Percentiles rank a stretch among this genome's conserved stretches.
phyloP scores from a whole-genome alignment of 1,284 basidiomycete genomes.

The Crocinoboletus sp. region DNA sequence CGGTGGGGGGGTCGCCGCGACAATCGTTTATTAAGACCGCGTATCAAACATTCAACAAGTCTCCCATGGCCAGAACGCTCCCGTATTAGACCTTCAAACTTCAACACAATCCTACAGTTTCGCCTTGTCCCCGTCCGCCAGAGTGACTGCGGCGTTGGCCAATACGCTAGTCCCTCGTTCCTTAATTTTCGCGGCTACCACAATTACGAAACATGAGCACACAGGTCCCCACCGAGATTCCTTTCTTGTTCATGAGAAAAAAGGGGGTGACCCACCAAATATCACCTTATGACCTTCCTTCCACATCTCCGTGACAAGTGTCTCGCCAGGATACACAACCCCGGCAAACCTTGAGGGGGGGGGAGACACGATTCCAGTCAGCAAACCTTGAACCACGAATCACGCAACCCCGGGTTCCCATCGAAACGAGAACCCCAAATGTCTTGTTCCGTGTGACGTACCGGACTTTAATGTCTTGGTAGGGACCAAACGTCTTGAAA shows the following conservation, averaged over 20 bases:
- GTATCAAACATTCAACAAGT: no score
- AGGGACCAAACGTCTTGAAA: conserved; percentile 80
- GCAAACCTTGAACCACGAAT: neutral
- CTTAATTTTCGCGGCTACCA: conserved; percentile 70
- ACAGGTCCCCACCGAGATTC: neutral
- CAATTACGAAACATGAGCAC: conserved; percentile 1
- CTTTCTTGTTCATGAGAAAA: neutral
- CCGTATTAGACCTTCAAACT: no score
- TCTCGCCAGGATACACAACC: conserved; percentile 95
- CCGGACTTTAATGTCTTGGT: conserved; percentile 95
- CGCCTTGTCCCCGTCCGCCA: conserved; percentile 49
- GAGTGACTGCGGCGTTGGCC: conserved; percentile 71
- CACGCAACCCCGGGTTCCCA: neutral
- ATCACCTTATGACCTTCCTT: conserved; percentile 91
- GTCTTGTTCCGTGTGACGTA: conserved; percentile 42
- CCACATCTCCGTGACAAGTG: conserved; percentile 96
- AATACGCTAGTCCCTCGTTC: conserved; percentile 69
- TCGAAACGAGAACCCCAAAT: neutral
- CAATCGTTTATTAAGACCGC: no score
- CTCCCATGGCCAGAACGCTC: no score
- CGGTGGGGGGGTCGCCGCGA: no score
- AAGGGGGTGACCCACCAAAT: conserved; percentile 61
- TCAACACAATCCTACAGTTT: conserved; percentile 50
- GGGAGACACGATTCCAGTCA: conserved; percentile 4
- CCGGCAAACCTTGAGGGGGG: conserved; percentile 88